phyloP scores from a whole-genome alignment of 768 basidiomycete species.

The Paxillus rubicundulus region DNA sequence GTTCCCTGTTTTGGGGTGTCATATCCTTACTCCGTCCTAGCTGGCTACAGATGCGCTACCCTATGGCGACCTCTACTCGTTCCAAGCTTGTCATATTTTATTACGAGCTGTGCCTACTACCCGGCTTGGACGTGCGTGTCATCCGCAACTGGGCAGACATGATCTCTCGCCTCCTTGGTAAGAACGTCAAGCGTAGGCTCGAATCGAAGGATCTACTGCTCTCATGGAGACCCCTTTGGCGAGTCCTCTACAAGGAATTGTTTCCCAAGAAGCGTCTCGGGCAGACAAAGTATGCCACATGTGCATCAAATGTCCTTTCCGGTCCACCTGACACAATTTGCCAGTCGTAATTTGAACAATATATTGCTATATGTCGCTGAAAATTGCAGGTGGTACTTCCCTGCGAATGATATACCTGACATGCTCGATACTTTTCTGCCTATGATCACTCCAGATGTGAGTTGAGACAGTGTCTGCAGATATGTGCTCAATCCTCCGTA shows the following conservation, averaged over 20 bases:
- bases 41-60: constrained; percentile 82
- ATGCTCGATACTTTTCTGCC: constrained; percentile 77
- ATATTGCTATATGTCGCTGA: constrained; percentile 74
- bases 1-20: neutral
- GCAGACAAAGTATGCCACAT: constrained; percentile 52
- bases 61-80: constrained; percentile 64
- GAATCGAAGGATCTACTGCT: constrained; percentile 65
- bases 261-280: constrained; percentile 66
- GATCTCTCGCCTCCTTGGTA: constrained; percentile 68
- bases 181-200: constrained; percentile 67
- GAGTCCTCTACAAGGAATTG: constrained; percentile 65
- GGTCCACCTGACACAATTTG: constrained; percentile 5
- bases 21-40: constrained; percentile 36
- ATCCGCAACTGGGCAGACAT: constrained; percentile 77
- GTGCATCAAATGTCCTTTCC: neutral
- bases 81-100: constrained; percentile 71
- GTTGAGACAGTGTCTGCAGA: constrained; percentile 20
- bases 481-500: constrained; percentile 3
- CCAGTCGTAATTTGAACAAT: constrained; percentile 63
- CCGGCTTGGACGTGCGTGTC: constrained; percentile 71
- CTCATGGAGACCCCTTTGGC: constrained; percentile 77
- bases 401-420: constrained; percentile 56
- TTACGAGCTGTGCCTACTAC: constrained; percentile 74
- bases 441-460: constrained; percentile 65
- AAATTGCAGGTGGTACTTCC: constrained; percentile 67